phyloP scores from a whole-genome alignment of 106 monocot species.

The Dendrobium catenatum region DNA sequence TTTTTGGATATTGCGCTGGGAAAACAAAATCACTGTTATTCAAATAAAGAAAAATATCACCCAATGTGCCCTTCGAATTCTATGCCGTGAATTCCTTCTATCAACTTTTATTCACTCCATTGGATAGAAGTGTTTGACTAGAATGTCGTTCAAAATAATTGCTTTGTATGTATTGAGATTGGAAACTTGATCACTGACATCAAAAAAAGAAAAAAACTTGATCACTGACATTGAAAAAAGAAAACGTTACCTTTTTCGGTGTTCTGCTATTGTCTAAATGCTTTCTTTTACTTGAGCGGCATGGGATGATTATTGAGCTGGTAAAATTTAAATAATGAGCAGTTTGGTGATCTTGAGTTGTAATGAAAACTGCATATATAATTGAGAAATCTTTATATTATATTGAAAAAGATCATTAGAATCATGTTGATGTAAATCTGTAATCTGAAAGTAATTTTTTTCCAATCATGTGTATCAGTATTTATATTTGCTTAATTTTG shows the following conservation, averaged over 20 bases:
- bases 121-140: background rate
- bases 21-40: background rate
- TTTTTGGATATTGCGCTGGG: background rate
- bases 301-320: background rate
- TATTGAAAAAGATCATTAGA: background rate
- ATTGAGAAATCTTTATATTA: background rate
- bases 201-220: background rate
- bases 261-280: background rate
- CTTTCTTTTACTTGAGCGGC: background rate
- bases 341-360: background rate
- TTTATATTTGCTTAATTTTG: background rate
- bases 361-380: background rate
- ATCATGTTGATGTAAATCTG: background rate
- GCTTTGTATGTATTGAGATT: background rate
- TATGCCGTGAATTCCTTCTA: background rate
- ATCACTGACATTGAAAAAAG: background rate
- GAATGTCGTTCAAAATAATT: constrained; percentile 1
- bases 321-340: background rate
- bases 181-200: background rate
- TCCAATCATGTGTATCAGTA: background rate
- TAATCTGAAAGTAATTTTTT: background rate
- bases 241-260: background rate
- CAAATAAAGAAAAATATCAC: background rate
- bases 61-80: background rate
- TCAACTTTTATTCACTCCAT: background rate